Base-by-base conservation (phyloP, 2,329 filamentous ascomycete species). In the Penicillium concentricum region DNA sequence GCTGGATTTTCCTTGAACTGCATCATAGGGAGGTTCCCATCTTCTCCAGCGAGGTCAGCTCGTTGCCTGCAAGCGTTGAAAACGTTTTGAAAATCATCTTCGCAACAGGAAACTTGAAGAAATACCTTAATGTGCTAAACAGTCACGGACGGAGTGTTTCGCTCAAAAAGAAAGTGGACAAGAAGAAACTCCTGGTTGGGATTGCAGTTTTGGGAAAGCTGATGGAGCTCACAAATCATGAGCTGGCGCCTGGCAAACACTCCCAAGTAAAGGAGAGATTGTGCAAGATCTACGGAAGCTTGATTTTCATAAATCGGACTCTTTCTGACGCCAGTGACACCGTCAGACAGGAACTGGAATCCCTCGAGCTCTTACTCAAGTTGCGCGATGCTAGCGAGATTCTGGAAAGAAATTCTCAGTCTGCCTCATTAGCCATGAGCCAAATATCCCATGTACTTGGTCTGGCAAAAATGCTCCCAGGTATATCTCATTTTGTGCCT, bases 391-490 rank as follows among this genome's bases (percentile, higher is more conserved):
- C 48, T 4, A 12, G 20, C n/a, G 4, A 45, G 20, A 46, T 52
- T 10, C 30, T 41, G 42, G 22, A 20, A 28, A 34, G 26, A 1
- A 13, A 35, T 8, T 24, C n/a, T 13, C 32, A 15, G 7, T 15
- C 41, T 30, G 28, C 30, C 20, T 47, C 57, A 52, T 35, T 41
- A 41, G 42, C 46, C 10, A 20, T 57, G 41, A 53, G 50, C 16
- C 43, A 37, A 13, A 18, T 41, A 28, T 46, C 35, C 26, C 44
- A 39, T 12, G 53, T 26, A 8, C 44, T 57, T 16, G 38, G 54
- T 37, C 16, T 59, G 22, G 57, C 54, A 18, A 42, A 30, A 13
- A 52, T 59, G 54, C 12, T 8, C 4, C 53, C 48, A 41, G 53
- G 57, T 59, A 34, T 18, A 35, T n/a, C 15, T 9, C 2, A 12